These are phyloP conservation scores for Alisma plantagoaquatica DNA, from an alignment of 106 monocot species.

Conservation along the genomic window DNA sequence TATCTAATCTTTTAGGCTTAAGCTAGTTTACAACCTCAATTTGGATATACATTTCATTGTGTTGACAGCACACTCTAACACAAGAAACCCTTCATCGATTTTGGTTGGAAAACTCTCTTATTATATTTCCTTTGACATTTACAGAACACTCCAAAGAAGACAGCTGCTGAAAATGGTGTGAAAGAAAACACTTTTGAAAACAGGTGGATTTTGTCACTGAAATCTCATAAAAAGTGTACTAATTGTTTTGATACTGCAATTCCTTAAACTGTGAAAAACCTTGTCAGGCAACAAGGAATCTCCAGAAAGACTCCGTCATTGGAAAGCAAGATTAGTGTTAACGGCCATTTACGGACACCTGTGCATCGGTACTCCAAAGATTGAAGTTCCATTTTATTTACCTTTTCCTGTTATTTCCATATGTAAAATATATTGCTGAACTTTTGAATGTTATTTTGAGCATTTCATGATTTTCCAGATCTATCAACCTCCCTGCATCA, in stretches of 20 bases:
- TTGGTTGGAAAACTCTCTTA: background rate
- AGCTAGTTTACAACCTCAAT: background rate
- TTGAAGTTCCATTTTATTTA: background rate
- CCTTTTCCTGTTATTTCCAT: background rate
- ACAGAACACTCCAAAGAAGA: constrained; percentile 32
- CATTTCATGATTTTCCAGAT: constrained; percentile 19
- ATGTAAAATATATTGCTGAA: too few species aligned
- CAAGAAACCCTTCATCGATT: background rate
- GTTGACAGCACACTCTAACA: too few species aligned
- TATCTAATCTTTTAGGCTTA: background rate
- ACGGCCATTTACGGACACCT: background rate
- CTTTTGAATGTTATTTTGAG: too few species aligned
- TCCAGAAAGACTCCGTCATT: background rate
- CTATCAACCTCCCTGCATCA: constrained; percentile 20
- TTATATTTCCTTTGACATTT: background rate
- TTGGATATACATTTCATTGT: too few species aligned
- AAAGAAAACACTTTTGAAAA: constrained; percentile 19
- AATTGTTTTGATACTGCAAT: background rate
- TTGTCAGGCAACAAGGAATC: constrained; percentile 3
- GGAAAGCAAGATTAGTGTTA: background rate
- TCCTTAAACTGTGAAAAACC: background rate
- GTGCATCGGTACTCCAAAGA: constrained; percentile 6
- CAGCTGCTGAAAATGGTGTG: constrained; percentile 4
- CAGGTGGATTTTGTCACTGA: constrained; percentile 22
- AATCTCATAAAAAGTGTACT: background rate